Conservation (phyloP, 805 yeast species). For the Scheffersomyces stipitis region DNA sequence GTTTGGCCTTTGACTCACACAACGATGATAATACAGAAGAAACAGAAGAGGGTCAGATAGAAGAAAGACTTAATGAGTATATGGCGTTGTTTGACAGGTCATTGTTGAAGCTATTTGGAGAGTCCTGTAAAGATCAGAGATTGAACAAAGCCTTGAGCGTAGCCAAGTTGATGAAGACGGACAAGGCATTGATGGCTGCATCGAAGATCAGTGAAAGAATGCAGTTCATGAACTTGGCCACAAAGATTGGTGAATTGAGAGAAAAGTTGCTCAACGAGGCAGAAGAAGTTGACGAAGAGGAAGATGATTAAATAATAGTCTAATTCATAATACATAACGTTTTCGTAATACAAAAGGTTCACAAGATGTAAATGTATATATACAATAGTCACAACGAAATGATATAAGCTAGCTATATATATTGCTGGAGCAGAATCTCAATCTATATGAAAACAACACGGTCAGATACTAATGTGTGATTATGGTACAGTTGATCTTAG, state of each 20-base stretch:
- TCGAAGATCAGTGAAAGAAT: slow-evolving; percentile 75
- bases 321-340: too few species aligned
- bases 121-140: slow-evolving; percentile 67
- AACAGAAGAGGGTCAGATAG: slow-evolving; percentile 36
- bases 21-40: slow-evolving; percentile 25
- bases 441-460: too few species aligned
- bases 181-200: slow-evolving; percentile 82
- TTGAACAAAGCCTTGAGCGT: slow-evolving; percentile 67
- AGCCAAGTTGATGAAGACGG: slow-evolving; percentile 67
- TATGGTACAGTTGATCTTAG: slow-evolving; percentile 16
- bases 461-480: too few species aligned
- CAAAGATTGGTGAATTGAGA: slow-evolving; percentile 36
- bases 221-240: slow-evolving; percentile 35
- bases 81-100: slow-evolving; percentile 71
- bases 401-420: too few species aligned
- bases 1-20: slow-evolving; percentile 55
- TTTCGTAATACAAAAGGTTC: too few species aligned
- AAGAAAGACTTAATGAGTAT: slow-evolving; percentile 52
- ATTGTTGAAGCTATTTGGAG: slow-evolving; percentile 71
- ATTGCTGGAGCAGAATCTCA: too few species aligned
- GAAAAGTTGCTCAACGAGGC: slow-evolving; percentile 29
- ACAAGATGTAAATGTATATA: background rate
- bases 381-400: too few species aligned
- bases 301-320: too few species aligned
- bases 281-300: too few species aligned